These are phyloP conservation scores for Umbelopsis sp. DNA, from an alignment of 192 early-diverging fungal genomes.

Conservation along the genomic window DNA sequence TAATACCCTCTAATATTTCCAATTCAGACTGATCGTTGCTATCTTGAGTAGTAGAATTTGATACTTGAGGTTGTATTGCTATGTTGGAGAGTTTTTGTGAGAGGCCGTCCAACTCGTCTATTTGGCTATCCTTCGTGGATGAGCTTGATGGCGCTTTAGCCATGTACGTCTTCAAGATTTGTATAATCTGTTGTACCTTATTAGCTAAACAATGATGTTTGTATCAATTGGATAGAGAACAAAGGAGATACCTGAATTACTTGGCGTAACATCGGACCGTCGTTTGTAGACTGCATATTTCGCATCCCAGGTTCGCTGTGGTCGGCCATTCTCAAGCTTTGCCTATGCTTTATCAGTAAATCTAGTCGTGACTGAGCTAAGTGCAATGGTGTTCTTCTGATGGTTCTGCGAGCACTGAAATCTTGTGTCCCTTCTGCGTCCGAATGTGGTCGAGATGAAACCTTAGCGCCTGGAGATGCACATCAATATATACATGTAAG, in stretches of 20 bases:
- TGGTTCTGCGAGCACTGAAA: slow-evolving; percentile 17
- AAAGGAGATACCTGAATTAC: neutral
- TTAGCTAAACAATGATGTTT: too few relatives aligned
- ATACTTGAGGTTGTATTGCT: neutral
- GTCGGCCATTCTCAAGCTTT: slow-evolving; percentile 9
- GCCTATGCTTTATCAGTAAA: slow-evolving; percentile 26
- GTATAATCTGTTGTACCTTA: slow-evolving; percentile 28
- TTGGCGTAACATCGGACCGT: neutral
- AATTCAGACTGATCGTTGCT: neutral
- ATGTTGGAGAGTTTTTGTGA: slow-evolving; percentile 23
- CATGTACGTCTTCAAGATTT: slow-evolving; percentile 30
- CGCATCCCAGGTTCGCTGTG: slow-evolving; percentile 15
- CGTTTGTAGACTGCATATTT: slow-evolving; percentile 18
- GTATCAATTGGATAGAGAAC: neutral
- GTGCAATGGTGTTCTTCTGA: slow-evolving; percentile 34
- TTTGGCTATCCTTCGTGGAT: neutral
- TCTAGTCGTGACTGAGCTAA: slow-evolving; percentile 36
- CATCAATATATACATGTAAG: too few relatives aligned
- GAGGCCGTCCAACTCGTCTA: slow-evolving; percentile 22
- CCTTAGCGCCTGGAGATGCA: slow-evolving; percentile 25
- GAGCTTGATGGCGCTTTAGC: neutral
- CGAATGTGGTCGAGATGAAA: neutral
- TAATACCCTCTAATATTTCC: neutral
- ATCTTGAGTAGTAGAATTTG: neutral
- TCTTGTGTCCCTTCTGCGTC: neutral